These are phyloP conservation scores for Mallotus repandus DNA, from an alignment of 441 rosid genomes.

Conservation along the genomic window DNA sequence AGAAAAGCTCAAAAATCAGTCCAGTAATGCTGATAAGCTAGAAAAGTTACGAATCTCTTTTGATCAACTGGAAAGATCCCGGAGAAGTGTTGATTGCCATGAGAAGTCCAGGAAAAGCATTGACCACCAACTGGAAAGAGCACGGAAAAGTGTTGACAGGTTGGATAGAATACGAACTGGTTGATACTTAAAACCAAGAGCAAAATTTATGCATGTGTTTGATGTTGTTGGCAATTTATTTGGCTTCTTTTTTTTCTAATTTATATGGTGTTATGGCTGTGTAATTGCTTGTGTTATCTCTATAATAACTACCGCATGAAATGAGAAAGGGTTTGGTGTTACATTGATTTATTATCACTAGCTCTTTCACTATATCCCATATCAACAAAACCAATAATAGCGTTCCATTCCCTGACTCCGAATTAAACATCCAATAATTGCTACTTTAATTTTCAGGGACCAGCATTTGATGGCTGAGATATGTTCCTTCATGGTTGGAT, in stretches of 20 bases:
- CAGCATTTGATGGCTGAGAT: not conserved
- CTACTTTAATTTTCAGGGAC: not conserved
- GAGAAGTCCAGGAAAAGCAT: constrained; percentile 83
- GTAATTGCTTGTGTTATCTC: constrained; percentile 36
- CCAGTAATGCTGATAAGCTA: constrained; percentile 51
- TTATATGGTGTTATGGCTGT: constrained; percentile 28
- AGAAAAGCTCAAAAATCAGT: constrained; percentile 63
- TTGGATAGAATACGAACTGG: constrained; percentile 75
- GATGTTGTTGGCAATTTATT: constrained; percentile 37
- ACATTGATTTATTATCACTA: constrained; percentile 12
- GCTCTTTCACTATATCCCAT: not conserved
- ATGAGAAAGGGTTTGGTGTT: constrained; percentile 39
- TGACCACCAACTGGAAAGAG: constrained; percentile 76
- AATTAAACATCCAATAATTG: not conserved
- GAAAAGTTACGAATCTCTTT: constrained; percentile 67
- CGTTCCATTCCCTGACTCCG: not conserved
- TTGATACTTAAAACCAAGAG: constrained; percentile 13
- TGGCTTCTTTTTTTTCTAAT: constrained; percentile 19
- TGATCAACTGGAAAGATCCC: constrained; percentile 77
- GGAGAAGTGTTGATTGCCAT: constrained; percentile 83
- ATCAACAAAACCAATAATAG: not conserved
- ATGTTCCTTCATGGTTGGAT: not conserved
- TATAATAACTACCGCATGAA: constrained; percentile 30
- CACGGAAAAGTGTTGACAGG: constrained; percentile 84
- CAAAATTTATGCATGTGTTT: constrained; percentile 27